A percentile compares a stretch with the other conserved stretches of the same genome.
These are phyloP conservation scores for Aspergillus incahuasiensis DNA, from an alignment of 495 filamentous ascomycete genomes.

Conservation along the genomic window DNA sequence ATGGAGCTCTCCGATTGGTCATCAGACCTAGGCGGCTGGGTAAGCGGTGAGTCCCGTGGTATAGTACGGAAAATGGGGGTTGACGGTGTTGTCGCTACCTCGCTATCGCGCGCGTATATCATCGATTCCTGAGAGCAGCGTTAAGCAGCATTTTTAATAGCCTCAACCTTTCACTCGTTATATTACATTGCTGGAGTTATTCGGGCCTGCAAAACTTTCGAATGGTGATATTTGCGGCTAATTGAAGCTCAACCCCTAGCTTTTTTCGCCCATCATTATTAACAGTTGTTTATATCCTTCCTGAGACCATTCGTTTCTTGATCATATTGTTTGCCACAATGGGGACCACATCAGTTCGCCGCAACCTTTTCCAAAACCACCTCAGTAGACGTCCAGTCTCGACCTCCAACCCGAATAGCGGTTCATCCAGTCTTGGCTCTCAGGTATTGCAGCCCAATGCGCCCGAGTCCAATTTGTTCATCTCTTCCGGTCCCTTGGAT, in stretches of 20 bases:
- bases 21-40: no score
- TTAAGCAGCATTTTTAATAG: no score
- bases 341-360: slow-evolving; percentile 49
- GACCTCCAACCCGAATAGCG: slow-evolving; percentile 16
- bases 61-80: no score
- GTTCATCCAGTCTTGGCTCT: slow-evolving; percentile 26
- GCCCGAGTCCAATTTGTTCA: slow-evolving; percentile 32
- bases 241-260: neutral
- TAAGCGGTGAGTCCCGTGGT: no score
- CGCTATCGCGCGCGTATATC: no score
- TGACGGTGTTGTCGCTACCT: no score
- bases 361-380: slow-evolving; percentile 70
- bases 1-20: no score
- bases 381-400: slow-evolving; percentile 63
- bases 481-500: slow-evolving; percentile 37
- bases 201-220: no score
- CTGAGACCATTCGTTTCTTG: neutral
- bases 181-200: neutral
- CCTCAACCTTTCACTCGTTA: neutral
- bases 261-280: neutral
- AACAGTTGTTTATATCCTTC: neutral
- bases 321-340: slow-evolving; percentile 11
- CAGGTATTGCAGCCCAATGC: slow-evolving; percentile 34
- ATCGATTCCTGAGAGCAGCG: neutral
- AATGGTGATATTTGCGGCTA: neutral